A percentile compares a stretch with the other conserved stretches of the same genome.
These are phyloP conservation scores for Apostasia ramifera DNA, from an alignment of 106 monocot genomes.

Conservation along the genomic window DNA sequence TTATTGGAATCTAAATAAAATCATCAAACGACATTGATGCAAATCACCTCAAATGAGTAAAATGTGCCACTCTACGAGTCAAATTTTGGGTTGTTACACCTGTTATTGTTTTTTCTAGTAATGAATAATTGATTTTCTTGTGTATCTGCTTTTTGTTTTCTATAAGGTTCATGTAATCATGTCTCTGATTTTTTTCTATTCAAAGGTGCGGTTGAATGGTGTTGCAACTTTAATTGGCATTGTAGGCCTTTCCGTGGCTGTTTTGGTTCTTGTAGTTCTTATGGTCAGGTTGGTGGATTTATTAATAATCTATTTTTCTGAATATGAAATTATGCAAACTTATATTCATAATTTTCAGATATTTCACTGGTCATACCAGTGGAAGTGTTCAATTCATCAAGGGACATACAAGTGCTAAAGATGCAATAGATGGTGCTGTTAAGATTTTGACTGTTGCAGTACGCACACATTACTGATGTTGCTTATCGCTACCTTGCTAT, in stretches of 20 bases:
- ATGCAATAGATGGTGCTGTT: conserved; percentile 16
- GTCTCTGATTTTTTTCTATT: not conserved
- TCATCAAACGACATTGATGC: no score
- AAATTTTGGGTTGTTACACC: no score
- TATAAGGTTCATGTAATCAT: not conserved
- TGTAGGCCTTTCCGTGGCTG: conserved; percentile 75
- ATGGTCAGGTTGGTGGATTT: conserved; percentile 42
- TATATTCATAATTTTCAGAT: conserved; percentile 13
- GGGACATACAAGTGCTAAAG: conserved; percentile 18
- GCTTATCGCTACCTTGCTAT: not conserved
- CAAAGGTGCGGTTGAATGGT: conserved; percentile 91
- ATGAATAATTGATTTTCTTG: not conserved
- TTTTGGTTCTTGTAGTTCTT: conserved; percentile 74
- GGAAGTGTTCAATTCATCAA: conserved; percentile 23
- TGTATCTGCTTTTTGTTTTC: not conserved
- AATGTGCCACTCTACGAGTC: no score
- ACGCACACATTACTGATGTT: conserved; percentile 1
- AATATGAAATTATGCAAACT: not conserved
- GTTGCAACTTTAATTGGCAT: conserved; percentile 91
- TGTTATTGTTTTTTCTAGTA: no score
- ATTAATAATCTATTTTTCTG: not conserved
- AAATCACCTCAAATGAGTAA: no score
- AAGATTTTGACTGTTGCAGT: conserved; percentile 34
- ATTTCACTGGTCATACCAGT: conserved; percentile 24
- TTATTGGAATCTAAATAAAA: no score